Evolutionary conservation across 2,329 filamentous ascomycete genomes (phyloP), one percentile per base, ranked within the genome.

Genomic region (Fusarium nygamai): DNA sequence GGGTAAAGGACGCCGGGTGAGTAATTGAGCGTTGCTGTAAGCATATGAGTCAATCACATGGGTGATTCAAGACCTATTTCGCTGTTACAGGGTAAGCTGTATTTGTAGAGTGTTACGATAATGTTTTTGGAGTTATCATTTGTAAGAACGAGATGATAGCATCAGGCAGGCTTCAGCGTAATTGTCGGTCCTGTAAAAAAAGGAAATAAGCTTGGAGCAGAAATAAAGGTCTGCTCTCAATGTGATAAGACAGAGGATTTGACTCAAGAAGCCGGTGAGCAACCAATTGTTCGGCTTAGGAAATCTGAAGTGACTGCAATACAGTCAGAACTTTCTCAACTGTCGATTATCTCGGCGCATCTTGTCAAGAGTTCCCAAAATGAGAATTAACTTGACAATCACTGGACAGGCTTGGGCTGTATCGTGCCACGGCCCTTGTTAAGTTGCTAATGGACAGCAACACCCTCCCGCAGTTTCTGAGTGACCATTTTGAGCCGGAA

Each of bases 211-310:
- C 29, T 24, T 51, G 11, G 8, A 24, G 17, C 20, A 34, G 13
- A 33, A 24, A 19, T 7, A 19, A 19, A 14, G 12, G 3, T 34
- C 14, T 51, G 12, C 8, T 33, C 16, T 33, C 11, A 5, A 13
- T 7, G 6, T 14, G 12, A 34, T 10, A 34, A 4, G 8, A 19
- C 3, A 24, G 22, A 34, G 12, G 3, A 33, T 13, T 6, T 24
- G 9, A 20, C 5, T 20, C 4, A 16, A 11, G 8, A 51, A 8
- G n/a, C 31, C 12, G 17, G 22, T 6, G 12, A 16, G 27, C 13
- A 22, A 11, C n/a, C 31, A 16, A 2, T 11, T 20, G 3, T 24
- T 16, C 1, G 8, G 12, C 6, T 5, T 10, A 3, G 17, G 22
- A 14, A 20, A 14, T 14, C 6, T 13, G 6, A 14, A 51, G 17